phyloP scores from a whole-genome alignment of 2,329 filamentous ascomycete species.

The Pleoardoris graminearum region DNA sequence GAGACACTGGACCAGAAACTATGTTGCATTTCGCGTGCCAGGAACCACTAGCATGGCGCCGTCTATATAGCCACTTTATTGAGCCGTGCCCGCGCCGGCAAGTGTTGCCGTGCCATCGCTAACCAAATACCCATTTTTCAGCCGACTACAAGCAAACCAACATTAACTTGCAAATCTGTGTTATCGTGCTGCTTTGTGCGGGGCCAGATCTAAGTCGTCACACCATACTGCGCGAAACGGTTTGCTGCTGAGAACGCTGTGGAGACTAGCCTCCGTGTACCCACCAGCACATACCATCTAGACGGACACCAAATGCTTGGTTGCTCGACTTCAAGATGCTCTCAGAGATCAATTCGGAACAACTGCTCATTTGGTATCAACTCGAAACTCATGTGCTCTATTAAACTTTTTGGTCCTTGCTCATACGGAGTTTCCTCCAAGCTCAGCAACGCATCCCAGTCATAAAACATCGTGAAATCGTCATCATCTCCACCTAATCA shows the following conservation, averaged over 20 bases:
- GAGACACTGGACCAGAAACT: neutral
- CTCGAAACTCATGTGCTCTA: neutral
- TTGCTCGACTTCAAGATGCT: too few relatives aligned
- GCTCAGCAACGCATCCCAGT: neutral
- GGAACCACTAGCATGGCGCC: conserved; percentile 6
- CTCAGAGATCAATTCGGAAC: too few relatives aligned
- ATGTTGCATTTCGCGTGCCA: conserved; percentile 2
- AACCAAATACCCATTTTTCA: too few relatives aligned
- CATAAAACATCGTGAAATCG: conserved; percentile 3
- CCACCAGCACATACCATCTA: neutral
- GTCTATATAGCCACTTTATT: neutral
- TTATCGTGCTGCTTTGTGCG: too few relatives aligned
- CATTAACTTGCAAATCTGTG: too few relatives aligned
- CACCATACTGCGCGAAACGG: neutral
- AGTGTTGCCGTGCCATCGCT: neutral
- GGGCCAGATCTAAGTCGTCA: neutral
- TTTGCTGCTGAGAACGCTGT: neutral
- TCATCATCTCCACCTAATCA: conserved; percentile 27
- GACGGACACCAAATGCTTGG: neutral
- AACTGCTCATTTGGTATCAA: neutral
- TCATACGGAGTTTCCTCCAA: too few relatives aligned
- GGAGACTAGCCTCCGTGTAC: neutral
- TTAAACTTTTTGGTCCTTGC: too few relatives aligned
- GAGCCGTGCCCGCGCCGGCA: neutral
- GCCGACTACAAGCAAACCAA: too few relatives aligned